A percentile compares a stretch with the other conserved stretches of the same genome.
phyloP scores from a whole-genome alignment of 2,329 filamentous ascomycete species.

The Thelonectria blattea region DNA sequence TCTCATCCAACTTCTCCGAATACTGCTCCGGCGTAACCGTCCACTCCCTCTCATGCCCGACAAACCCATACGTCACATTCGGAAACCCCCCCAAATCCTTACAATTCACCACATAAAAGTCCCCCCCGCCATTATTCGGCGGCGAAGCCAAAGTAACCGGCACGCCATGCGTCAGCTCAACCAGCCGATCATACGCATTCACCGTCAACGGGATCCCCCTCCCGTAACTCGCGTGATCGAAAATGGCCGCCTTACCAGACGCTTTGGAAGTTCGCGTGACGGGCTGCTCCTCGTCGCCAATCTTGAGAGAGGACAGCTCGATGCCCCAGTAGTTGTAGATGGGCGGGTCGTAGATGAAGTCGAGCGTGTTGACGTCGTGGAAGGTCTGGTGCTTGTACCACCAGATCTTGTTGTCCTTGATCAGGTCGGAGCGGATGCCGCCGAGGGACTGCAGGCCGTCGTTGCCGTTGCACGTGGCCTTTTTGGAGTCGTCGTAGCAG shows the following conservation, averaged over 20 bases:
- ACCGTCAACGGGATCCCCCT: conserved; percentile 13
- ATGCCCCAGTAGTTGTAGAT: conserved; percentile 21
- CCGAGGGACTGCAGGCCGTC: conserved; percentile 17
- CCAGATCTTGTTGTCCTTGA: conserved; percentile 19
- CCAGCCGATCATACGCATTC: conserved; percentile 12
- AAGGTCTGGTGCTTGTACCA: conserved; percentile 18
- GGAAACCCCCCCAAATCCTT: conserved; percentile 5
- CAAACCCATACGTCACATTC: conserved; percentile 6
- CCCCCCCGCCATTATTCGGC: conserved; percentile 9
- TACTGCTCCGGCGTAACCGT: conserved; percentile 12
- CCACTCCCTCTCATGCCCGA: conserved; percentile 15
- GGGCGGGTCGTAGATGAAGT: conserved; percentile 17
- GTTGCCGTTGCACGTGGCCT: conserved; percentile 12
- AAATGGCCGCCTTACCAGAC: conserved; percentile 20
- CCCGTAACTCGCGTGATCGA: conserved; percentile 18
- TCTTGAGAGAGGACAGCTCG: conserved; percentile 9
- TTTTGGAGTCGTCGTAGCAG: conserved; percentile 16
- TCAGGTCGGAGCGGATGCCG: conserved; percentile 12
- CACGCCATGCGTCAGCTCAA: conserved; percentile 14
- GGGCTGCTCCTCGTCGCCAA: conserved; percentile 10
- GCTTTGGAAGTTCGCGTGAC: conserved; percentile 9
- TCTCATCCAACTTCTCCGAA: conserved; percentile 12
- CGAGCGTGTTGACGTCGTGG: conserved; percentile 12
- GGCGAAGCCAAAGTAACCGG: conserved; percentile 1
- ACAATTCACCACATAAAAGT: conserved; percentile 15